Evolutionary conservation across 108 stramenopile genomes (phyloP).

Genomic region (Phaeodactylum tricornutum): DNA sequence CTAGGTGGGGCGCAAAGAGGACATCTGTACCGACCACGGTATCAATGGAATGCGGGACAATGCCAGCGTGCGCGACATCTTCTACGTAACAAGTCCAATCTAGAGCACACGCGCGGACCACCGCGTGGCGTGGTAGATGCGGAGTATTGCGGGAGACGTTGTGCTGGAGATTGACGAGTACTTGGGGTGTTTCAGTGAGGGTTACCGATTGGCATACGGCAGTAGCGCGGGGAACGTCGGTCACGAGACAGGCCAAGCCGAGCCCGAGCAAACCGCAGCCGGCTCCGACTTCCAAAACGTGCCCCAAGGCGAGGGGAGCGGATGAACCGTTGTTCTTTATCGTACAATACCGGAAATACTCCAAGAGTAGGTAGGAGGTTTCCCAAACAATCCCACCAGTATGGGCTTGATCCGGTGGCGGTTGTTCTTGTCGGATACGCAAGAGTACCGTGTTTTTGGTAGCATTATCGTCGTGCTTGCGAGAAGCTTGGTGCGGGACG

Average conservation of each 20-base stretch:
- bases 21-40: conserved; percentile 73
- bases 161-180: conserved; percentile 29
- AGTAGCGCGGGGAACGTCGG: too few relatives aligned
- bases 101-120: conserved; percentile 17
- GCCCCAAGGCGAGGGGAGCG: background rate
- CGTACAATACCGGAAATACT: conserved; percentile 16
- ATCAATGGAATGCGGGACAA: conserved; percentile 45
- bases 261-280: conserved; percentile 55
- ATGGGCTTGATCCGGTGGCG: too few relatives aligned
- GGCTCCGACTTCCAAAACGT: conserved; percentile 38
- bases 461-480: too few relatives aligned
- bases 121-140: background rate
- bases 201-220: conserved; percentile 35
- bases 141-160: conserved; percentile 21
- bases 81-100: conserved; percentile 47
- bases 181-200: conserved; percentile 51
- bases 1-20: conserved; percentile 49
- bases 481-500: too few relatives aligned
- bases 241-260: conserved; percentile 24
- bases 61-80: conserved; percentile 21
- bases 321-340: background rate
- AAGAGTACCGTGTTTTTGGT: too few relatives aligned
- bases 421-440: too few relatives aligned
- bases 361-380: conserved; percentile 44
- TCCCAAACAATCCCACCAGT: conserved; percentile 81